These are phyloP conservation scores for Suillus luteus DNA, from an alignment of 768 basidiomycete genomes.

Conservation along the genomic window DNA sequence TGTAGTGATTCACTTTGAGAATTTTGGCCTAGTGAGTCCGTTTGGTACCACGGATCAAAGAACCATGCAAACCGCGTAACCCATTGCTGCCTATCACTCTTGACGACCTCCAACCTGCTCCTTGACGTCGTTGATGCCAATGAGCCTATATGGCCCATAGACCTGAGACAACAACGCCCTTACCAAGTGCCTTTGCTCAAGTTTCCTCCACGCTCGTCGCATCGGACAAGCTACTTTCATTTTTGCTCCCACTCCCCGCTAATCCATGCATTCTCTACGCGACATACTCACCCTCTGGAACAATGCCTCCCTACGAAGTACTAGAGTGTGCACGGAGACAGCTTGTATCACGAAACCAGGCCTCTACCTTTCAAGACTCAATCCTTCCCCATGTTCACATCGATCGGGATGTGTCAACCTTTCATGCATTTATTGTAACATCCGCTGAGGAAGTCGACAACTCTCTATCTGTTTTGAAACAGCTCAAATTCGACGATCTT, in stretches of 20 bases:
- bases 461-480: constrained; percentile 36
- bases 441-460: constrained; percentile 34
- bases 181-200: constrained; percentile 21
- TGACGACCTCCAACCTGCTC: constrained; percentile 3
- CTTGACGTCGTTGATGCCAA: background rate
- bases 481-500: constrained; percentile 51
- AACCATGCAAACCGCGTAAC: constrained; percentile 7
- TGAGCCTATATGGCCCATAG: constrained; percentile 32
- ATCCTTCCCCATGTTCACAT: constrained; percentile 54
- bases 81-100: constrained; percentile 4
- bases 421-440: constrained; percentile 62
- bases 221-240: constrained; percentile 47
- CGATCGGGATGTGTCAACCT: constrained; percentile 40
- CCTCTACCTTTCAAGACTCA: constrained; percentile 46
- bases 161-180: constrained; percentile 23
- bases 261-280: constrained; percentile 47
- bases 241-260: constrained; percentile 46
- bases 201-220: constrained; percentile 35
- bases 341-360: constrained; percentile 42
- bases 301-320: constrained; percentile 36
- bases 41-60: constrained; percentile 3
- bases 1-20: background rate
- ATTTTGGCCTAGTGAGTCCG: background rate
- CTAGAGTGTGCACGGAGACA: constrained; percentile 59
- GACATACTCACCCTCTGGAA: constrained; percentile 40